Evolutionary conservation across 108 stramenopile species (phyloP).

Genomic region (Fragilariopsis cylindrus): DNA sequence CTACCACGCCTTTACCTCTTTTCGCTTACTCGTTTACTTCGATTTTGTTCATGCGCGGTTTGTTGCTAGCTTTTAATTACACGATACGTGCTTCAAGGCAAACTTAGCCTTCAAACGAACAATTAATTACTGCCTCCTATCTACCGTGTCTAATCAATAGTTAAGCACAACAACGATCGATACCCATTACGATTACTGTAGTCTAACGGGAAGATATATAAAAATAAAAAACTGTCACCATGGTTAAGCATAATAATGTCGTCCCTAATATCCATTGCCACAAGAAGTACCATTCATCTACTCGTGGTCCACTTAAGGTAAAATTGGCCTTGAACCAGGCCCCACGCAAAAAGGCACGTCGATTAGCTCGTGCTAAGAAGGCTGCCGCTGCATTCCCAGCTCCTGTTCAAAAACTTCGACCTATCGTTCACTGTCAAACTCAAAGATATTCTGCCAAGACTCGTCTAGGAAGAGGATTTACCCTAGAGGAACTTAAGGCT

Average conservation of each 20-base stretch:
- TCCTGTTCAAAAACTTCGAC: slow-evolving; percentile 91
- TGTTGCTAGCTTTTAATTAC: too few species aligned
- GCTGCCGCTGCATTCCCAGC: slow-evolving; percentile 96
- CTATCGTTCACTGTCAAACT: slow-evolving; percentile 96
- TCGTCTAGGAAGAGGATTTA: slow-evolving; percentile 96
- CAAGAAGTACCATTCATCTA: slow-evolving; percentile 91
- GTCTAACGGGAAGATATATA: not conserved
- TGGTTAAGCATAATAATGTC: slow-evolving; percentile 99
- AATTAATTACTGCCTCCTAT: too few species aligned
- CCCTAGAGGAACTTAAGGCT: slow-evolving; percentile 94
- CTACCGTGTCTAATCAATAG: too few species aligned
- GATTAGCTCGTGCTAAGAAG: slow-evolving; percentile 91
- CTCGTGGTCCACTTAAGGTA: slow-evolving; percentile 93
- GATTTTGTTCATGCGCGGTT: too few species aligned
- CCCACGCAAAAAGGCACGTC: slow-evolving; percentile 94
- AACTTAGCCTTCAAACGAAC: too few species aligned
- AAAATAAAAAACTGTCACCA: slow-evolving; percentile 22
- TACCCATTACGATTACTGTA: too few species aligned
- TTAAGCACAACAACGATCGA: too few species aligned
- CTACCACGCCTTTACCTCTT: too few species aligned
- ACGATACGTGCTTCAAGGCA: too few species aligned
- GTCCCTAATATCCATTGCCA: slow-evolving; percentile 98
- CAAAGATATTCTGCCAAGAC: slow-evolving; percentile 95
- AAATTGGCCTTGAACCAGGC: slow-evolving; percentile 95
- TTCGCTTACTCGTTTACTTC: too few species aligned